Evolutionary conservation across 2,329 filamentous ascomycete species (phyloP).

Genomic region (Beauveria pseudobassiana): DNA sequence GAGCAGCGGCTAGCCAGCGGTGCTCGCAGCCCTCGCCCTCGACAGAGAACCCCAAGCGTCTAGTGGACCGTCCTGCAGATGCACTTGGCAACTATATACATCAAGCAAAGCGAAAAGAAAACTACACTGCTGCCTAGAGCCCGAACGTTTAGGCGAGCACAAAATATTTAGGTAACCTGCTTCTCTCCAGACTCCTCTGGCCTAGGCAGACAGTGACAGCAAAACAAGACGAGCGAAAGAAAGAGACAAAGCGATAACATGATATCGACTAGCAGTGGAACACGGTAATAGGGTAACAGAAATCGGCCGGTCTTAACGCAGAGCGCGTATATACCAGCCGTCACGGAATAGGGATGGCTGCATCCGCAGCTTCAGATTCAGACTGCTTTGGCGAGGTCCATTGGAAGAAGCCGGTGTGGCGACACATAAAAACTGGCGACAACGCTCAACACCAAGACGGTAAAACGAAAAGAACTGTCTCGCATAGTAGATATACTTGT

Average conservation of each 20-base stretch:
- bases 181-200: neutral
- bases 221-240: neutral
- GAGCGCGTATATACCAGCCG: neutral
- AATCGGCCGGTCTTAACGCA: neutral
- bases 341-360: neutral
- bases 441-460: neutral
- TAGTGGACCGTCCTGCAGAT: neutral
- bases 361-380: neutral
- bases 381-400: neutral
- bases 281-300: neutral
- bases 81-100: neutral
- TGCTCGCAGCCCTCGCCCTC: neutral
- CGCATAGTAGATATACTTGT: neutral
- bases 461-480: neutral
- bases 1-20: neutral
- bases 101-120: neutral
- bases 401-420: neutral
- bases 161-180: neutral
- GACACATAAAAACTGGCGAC: neutral
- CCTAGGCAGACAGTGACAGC: neutral
- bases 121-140: neutral
- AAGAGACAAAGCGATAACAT: neutral
- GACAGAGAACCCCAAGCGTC: neutral
- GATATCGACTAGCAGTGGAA: neutral
- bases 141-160: neutral